A percentile compares a stretch with the other conserved stretches of the same genome.
These are phyloP conservation scores for Lizonia empirigonia DNA, from an alignment of 2,329 filamentous ascomycete species.

Conservation along the genomic window DNA sequence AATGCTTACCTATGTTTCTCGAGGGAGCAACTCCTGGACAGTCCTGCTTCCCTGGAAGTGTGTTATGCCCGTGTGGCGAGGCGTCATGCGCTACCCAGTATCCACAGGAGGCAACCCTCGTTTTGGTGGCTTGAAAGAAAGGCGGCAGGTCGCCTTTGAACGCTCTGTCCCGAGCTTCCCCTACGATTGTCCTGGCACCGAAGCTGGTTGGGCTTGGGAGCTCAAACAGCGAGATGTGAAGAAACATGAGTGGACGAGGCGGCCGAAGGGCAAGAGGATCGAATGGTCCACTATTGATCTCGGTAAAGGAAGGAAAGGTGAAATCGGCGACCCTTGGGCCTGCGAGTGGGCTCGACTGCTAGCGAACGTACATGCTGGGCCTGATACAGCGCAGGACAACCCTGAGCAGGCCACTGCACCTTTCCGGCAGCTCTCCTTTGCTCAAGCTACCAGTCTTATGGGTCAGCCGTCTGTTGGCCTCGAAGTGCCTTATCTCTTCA, in stretches of 20 bases:
- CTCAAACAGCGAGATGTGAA: constrained; percentile 65
- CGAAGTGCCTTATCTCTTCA: constrained; percentile 52
- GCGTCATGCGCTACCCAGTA: constrained; percentile 79
- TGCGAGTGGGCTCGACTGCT: constrained; percentile 84
- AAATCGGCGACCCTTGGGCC: constrained; percentile 79
- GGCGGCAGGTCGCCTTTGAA: constrained; percentile 82
- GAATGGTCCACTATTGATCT: constrained; percentile 78
- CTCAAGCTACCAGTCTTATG: constrained; percentile 37
- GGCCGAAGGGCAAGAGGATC: constrained; percentile 80
- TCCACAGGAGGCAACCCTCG: constrained; percentile 79
- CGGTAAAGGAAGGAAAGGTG: constrained; percentile 75
- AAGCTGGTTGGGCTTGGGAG: constrained; percentile 81
- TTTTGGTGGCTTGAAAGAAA: constrained; percentile 81
- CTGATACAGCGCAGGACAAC: constrained; percentile 7
- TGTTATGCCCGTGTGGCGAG: constrained; percentile 83
- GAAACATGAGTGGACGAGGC: constrained; percentile 71
- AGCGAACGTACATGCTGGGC: neutral
- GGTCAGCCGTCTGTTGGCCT: constrained; percentile 2
- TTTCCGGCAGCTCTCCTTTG: constrained; percentile 31
- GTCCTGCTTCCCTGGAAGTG: constrained; percentile 90
- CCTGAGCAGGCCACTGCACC: constrained; percentile 22
- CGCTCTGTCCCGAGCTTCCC: constrained; percentile 81
- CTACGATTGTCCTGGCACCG: constrained; percentile 78
- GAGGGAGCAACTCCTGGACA: constrained; percentile 70
- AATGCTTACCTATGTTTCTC: constrained; percentile 69